Conservation (phyloP, 371 early-diverging fungal genomes). For the Batkoa obscura region DNA sequence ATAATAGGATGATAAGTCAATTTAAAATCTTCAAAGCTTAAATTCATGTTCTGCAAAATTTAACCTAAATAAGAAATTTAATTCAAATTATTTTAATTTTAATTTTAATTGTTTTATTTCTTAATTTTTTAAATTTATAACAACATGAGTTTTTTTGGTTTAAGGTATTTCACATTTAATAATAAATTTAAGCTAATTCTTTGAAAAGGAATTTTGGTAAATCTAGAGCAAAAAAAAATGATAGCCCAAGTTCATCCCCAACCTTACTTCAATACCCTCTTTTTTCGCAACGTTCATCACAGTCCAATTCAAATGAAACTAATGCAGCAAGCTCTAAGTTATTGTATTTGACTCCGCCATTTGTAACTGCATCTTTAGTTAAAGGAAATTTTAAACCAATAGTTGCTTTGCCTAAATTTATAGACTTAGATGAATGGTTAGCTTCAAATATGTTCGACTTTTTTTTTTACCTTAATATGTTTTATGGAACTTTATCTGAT, state of each 20-base stretch:
- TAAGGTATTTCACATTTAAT: too few relatives aligned
- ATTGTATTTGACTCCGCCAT: slow-evolving; percentile 52
- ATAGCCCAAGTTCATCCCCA: background rate
- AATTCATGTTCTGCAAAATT: too few relatives aligned
- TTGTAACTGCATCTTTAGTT: slow-evolving; percentile 62
- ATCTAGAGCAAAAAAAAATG: background rate
- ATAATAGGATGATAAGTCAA: too few relatives aligned
- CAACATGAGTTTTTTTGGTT: too few relatives aligned
- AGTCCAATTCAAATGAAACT: background rate
- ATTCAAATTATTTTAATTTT: too few relatives aligned
- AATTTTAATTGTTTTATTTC: too few relatives aligned
- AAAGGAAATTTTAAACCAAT: slow-evolving; percentile 80
- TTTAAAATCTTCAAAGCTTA: too few relatives aligned
- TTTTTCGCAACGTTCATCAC: background rate
- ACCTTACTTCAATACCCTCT: background rate
- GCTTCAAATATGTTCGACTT: slow-evolving; percentile 37
- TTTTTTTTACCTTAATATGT: background rate
- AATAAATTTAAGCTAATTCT: too few relatives aligned
- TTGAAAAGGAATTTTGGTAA: slow-evolving; percentile 1
- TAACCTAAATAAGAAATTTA: too few relatives aligned
- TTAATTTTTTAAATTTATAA: too few relatives aligned
- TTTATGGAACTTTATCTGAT: background rate
- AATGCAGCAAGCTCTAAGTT: slow-evolving; percentile 21
- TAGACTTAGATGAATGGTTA: slow-evolving; percentile 87
- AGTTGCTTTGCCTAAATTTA: slow-evolving; percentile 67